Conservation (phyloP, 148 eudicot genomes). For the Rhododendron ferrugineum region DNA sequence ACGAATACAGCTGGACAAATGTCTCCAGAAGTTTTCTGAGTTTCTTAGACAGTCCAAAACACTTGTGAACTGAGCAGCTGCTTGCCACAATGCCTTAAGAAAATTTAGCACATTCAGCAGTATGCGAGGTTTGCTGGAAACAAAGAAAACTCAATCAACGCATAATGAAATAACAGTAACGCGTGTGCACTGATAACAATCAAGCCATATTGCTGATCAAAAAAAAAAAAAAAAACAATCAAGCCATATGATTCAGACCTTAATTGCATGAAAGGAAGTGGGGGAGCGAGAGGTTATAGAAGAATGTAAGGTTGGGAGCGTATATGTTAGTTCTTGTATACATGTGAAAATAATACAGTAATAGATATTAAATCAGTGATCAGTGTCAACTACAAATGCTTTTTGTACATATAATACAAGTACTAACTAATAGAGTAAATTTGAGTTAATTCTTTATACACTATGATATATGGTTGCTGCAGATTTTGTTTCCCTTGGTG, state of each 20-base stretch:
- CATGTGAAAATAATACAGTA: neutral
- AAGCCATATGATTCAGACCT: neutral
- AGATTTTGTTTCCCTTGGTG: neutral
- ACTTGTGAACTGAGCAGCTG: constrained; percentile 66
- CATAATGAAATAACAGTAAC: neutral
- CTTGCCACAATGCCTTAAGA: constrained; percentile 80
- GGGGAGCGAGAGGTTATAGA: neutral
- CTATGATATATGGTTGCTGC: neutral
- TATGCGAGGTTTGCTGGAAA: constrained; percentile 53
- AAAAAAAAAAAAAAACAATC: neutral
- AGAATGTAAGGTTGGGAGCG: neutral
- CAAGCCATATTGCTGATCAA: neutral
- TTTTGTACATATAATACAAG: neutral
- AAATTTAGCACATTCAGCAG: constrained; percentile 53
- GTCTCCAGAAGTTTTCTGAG: constrained; percentile 64
- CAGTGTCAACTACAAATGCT: neutral
- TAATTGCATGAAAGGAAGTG: neutral
- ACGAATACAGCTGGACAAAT: constrained; percentile 38
- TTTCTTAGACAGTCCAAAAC: constrained; percentile 57
- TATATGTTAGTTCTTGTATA: neutral
- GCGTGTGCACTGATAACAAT: neutral
- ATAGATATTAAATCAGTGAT: neutral
- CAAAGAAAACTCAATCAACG: constrained; percentile 9
- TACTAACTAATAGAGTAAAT: neutral
- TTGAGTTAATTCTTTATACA: neutral